phyloP scores from a whole-genome alignment of 352 stramenopile species.

The Phytophthora aleatoria region DNA sequence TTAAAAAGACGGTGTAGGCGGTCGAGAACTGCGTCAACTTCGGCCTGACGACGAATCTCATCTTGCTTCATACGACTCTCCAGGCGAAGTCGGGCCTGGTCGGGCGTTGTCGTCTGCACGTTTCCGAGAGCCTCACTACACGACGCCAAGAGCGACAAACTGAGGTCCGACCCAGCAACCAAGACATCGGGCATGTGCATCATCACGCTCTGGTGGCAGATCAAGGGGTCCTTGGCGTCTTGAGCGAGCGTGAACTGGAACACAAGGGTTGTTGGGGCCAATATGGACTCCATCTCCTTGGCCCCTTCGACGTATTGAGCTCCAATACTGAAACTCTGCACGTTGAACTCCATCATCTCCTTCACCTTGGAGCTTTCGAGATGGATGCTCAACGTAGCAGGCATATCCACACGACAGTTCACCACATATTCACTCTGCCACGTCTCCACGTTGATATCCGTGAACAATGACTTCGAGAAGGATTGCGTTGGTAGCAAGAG shows the following conservation, averaged over 20 bases:
- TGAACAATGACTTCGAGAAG: slow-evolving; percentile 63
- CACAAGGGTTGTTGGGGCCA: slow-evolving; percentile 51
- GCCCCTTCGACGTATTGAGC: slow-evolving; percentile 55
- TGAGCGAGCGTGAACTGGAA: slow-evolving; percentile 60
- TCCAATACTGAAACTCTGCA: slow-evolving; percentile 52
- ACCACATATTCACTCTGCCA: slow-evolving; percentile 50
- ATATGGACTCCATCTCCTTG: slow-evolving; percentile 46
- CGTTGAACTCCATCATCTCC: slow-evolving; percentile 56
- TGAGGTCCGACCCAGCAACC: slow-evolving; percentile 71
- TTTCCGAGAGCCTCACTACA: slow-evolving; percentile 50
- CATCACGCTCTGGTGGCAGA: slow-evolving; percentile 55
- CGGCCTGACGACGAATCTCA: slow-evolving; percentile 51
- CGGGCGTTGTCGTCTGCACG: slow-evolving; percentile 63
- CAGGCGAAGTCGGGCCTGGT: slow-evolving; percentile 62
- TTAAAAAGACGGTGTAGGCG: slow-evolving; percentile 70
- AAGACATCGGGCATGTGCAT: slow-evolving; percentile 70
- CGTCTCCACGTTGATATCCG: slow-evolving; percentile 54
- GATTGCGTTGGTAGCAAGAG: slow-evolving; percentile 48
- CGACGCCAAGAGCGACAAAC: slow-evolving; percentile 65
- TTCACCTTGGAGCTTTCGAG: slow-evolving; percentile 52
- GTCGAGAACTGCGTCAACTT: slow-evolving; percentile 58
- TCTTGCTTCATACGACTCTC: slow-evolving; percentile 62
- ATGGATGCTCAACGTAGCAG: slow-evolving; percentile 46
- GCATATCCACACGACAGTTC: slow-evolving; percentile 59
- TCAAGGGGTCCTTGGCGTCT: slow-evolving; percentile 38